phyloP scores from a whole-genome alignment of 805 yeast species.

The Sporopachydermia lactativora region DNA sequence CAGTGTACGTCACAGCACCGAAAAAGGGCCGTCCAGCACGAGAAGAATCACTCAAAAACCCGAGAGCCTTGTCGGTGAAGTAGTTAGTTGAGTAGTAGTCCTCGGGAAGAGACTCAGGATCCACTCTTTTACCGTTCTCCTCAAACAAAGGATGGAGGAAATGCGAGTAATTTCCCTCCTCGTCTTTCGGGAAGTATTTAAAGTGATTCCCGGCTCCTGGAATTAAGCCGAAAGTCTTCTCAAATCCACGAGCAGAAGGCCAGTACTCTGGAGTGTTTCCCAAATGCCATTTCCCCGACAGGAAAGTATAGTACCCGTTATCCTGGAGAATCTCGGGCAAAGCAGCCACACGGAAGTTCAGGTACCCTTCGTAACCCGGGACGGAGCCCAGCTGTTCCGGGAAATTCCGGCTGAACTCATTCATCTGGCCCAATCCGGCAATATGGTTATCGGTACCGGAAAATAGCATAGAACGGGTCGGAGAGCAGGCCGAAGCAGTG shows the following conservation, averaged over 20 bases:
- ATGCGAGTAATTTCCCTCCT: conserved; percentile 16
- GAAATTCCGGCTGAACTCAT: conserved; percentile 25
- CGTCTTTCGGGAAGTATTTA: conserved; percentile 28
- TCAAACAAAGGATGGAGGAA: conserved; percentile 28
- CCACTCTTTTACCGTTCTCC: conserved; percentile 24
- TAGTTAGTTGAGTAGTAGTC: conserved; percentile 31
- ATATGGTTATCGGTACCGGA: conserved; percentile 50
- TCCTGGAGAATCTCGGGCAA: conserved; percentile 36
- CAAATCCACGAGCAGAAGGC: conserved; percentile 37
- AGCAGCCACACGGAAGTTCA: conserved; percentile 37
- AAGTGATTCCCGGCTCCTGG: conserved; percentile 48
- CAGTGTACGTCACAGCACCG: conserved; percentile 41
- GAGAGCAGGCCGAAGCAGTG: conserved; percentile 52
- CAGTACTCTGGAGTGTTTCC: conserved; percentile 33
- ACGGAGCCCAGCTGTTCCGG: conserved; percentile 28
- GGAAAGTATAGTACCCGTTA: conserved; percentile 33
- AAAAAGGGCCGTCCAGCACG: conserved; percentile 37
- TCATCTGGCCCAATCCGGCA: conserved; percentile 48
- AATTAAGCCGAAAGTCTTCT: conserved; percentile 31
- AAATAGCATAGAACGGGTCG: conserved; percentile 45
- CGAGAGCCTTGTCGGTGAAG: conserved; percentile 30
- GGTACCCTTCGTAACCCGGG: conserved; percentile 43
- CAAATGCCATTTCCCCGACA: conserved; percentile 51
- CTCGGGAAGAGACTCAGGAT: conserved; percentile 28
- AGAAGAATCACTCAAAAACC: conserved; percentile 18